Base-by-base conservation (phyloP, 2,329 filamentous ascomycete genomes). In the Aspergillus neotritici region DNA sequence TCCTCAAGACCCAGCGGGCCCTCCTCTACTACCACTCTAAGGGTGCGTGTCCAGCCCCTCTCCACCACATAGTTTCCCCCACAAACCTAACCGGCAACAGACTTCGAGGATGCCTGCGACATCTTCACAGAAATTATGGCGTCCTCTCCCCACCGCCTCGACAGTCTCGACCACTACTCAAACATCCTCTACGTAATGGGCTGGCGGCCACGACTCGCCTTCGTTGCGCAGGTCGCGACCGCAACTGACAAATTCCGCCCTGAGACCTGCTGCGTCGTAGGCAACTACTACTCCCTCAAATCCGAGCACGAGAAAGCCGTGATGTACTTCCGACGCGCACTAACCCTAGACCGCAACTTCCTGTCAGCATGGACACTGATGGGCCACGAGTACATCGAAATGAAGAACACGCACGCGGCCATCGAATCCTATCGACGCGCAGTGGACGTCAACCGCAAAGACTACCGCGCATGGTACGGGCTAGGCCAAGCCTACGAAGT, bases 391-490 rank as follows among this genome's bases (percentile, higher is more conserved):
- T 98, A 96, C 56, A 89, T 97, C 41, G 93, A 98, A 66, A 82
- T 98, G 68, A 98, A 97, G 62, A 98, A 98, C 63, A 97, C 91
- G 0, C 93, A 98, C 60, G 91, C 93, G 0, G 93, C 93, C 7
- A 97, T 98, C 49, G 93, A 98, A 65, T 94, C 88, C 1, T 98
- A 98, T 61, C 82, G 93, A 2, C 84, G 93, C 33, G 93, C 93
- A 1, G 91, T 98, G 1, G 93, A 98, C 58, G 87, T 93, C 54
- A 97, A 98, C 60, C 82, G 91, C 29, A 87, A 93, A 56, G 93
- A 98, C 64, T 97, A 97, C 64, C 85, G 93, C 44, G 93, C 93
- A 4, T 98, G 93, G 93, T 97, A 98, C 62, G 93, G 93, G 29
- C 75, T 98, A 0, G 93, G 93, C 1, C 91, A 97, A 64, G 94